Evolutionary conservation across 2,329 filamentous ascomycete genomes (phyloP).

Genomic region (Aspergillus sojae): DNA sequence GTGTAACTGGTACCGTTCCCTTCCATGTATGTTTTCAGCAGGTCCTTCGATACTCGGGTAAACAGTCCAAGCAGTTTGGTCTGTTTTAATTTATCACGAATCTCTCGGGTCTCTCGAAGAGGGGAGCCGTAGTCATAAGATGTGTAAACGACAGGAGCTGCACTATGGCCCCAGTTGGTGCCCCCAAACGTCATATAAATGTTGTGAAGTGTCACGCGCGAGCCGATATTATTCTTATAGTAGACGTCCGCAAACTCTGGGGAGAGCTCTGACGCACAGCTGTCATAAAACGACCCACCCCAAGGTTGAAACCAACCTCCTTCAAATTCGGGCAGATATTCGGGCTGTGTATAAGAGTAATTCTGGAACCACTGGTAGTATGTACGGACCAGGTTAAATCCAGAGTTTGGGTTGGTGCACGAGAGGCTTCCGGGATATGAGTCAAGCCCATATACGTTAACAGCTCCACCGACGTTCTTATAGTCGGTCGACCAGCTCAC

Average conservation of each 20-base stretch:
- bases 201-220: conserved; percentile 52
- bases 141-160: conserved; percentile 54
- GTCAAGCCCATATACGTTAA: conserved; percentile 46
- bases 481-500: conserved; percentile 60
- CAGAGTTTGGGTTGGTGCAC: conserved; percentile 53
- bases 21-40: conserved; percentile 57
- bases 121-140: conserved; percentile 53
- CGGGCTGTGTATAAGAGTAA: conserved; percentile 57
- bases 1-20: conserved; percentile 58
- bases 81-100: conserved; percentile 57
- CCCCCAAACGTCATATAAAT: conserved; percentile 60
- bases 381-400: conserved; percentile 54
- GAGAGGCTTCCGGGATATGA: conserved; percentile 45
- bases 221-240: conserved; percentile 59
- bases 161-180: conserved; percentile 59
- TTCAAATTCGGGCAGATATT: conserved; percentile 57
- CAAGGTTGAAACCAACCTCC: conserved; percentile 58
- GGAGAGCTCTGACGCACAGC: conserved; percentile 50
- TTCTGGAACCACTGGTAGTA: conserved; percentile 63
- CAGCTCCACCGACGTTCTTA: conserved; percentile 57
- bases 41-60: conserved; percentile 53
- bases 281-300: conserved; percentile 56
- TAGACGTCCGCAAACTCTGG: conserved; percentile 57
- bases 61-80: conserved; percentile 60
- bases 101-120: conserved; percentile 56